Evolutionary conservation across 352 stramenopile species (phyloP).

Genomic region (Lagenidium giganteum): DNA sequence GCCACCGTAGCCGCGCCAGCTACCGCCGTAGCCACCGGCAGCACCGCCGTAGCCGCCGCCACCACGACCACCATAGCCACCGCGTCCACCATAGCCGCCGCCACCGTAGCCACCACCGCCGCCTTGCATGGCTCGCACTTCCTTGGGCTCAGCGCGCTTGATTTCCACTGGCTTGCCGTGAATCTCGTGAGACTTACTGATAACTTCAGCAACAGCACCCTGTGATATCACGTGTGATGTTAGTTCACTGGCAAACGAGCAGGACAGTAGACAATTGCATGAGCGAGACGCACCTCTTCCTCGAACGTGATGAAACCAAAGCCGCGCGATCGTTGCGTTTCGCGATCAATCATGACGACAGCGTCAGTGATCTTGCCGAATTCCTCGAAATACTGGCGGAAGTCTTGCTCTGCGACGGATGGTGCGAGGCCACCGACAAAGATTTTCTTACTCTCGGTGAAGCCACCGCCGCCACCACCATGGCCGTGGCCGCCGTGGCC

Average conservation of each 20-base stretch:
- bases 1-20: constrained; percentile 15
- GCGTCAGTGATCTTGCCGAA: constrained; percentile 89
- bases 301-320: constrained; percentile 94
- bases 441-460: constrained; percentile 87
- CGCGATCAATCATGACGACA: constrained; percentile 92
- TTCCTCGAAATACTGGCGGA: constrained; percentile 89
- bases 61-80: constrained; percentile 13
- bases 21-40: constrained; percentile 11
- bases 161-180: constrained; percentile 89
- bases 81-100: constrained; percentile 15
- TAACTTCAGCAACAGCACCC: constrained; percentile 83
- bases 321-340: constrained; percentile 86
- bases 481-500: constrained; percentile 23
- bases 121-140: constrained; percentile 35
- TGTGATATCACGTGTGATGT: constrained; percentile 10
- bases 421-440: constrained; percentile 89
- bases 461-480: constrained; percentile 18
- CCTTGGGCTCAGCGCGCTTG: constrained; percentile 84
- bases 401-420: constrained; percentile 86
- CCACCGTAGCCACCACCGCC: constrained; percentile 20
- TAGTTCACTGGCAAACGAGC: not conserved
- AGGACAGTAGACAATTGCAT: not conserved
- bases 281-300: constrained; percentile 50
- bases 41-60: constrained; percentile 10
- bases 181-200: constrained; percentile 87